Evolutionary conservation across 768 basidiomycete species (phyloP).

Genomic region (Auricularia sp.): DNA sequence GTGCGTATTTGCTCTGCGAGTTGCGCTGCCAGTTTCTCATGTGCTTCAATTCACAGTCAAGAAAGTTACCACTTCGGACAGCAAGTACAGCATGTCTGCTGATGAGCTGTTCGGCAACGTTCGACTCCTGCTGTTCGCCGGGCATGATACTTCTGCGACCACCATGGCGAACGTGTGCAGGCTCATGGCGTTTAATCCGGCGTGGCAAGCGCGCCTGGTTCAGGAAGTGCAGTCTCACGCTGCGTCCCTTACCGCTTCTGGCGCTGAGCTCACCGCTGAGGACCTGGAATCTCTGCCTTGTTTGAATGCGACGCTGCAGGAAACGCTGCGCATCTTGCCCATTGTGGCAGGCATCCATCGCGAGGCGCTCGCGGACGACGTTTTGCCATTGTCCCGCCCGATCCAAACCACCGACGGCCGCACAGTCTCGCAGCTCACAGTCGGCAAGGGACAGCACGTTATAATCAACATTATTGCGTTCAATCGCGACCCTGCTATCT

Average conservation of each 20-base stretch:
- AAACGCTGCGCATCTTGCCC: background rate
- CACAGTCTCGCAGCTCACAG: slow-evolving; percentile 28
- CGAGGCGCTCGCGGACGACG: slow-evolving; percentile 26
- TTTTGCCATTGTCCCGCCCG: slow-evolving; percentile 47
- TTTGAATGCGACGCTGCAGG: background rate
- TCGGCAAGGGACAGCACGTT: slow-evolving; percentile 34
- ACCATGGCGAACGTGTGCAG: background rate
- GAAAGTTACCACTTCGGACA: background rate
- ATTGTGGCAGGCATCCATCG: background rate
- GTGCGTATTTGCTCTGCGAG: too few relatives aligned
- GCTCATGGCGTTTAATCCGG: background rate
- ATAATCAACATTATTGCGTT: background rate
- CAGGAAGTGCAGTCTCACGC: background rate
- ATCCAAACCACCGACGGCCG: slow-evolving; percentile 34
- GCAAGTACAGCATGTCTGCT: background rate
- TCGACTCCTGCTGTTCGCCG: background rate
- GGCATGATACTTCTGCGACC: background rate
- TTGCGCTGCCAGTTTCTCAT: too few relatives aligned
- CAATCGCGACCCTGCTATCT: background rate
- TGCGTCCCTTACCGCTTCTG: background rate
- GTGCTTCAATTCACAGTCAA: background rate
- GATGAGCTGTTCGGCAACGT: background rate
- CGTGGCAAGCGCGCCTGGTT: background rate
- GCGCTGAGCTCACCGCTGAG: too few relatives aligned
- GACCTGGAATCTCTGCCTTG: background rate